Conservation (phyloP, 106 monocot species). For the Gastrodia elata region DNA sequence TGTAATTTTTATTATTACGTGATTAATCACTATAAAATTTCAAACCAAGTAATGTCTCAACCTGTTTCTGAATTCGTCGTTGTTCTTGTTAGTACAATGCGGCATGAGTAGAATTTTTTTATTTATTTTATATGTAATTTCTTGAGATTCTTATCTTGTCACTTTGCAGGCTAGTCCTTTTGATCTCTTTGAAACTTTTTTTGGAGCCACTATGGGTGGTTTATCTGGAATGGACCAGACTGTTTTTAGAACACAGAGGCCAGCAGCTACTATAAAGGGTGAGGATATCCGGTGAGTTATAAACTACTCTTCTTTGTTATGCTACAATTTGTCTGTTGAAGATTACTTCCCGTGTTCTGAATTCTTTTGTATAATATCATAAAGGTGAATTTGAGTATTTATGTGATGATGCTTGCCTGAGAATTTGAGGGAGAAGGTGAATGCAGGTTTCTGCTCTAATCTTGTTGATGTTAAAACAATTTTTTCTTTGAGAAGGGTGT, state of each 20-base stretch:
- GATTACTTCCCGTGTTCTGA: neutral
- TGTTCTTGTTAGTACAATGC: neutral
- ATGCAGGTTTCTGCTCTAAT: neutral
- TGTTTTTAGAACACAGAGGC: constrained; percentile 55
- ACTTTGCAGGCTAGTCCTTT: constrained; percentile 83
- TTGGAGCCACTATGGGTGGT: constrained; percentile 83
- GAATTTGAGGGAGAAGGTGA: neutral
- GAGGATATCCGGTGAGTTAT: constrained; percentile 85
- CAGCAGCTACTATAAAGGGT: constrained; percentile 57
- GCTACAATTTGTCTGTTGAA: neutral
- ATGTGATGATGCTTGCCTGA: neutral
- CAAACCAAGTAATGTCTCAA: neutral
- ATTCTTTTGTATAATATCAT: neutral
- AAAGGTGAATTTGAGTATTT: neutral
- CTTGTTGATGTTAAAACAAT: too few relatives aligned
- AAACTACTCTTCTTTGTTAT: neutral
- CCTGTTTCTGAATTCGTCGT: neutral
- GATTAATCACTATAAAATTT: neutral
- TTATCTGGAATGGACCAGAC: constrained; percentile 84
- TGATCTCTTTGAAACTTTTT: constrained; percentile 95
- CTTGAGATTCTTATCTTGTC: neutral
- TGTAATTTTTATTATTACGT: neutral
- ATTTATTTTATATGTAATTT: constrained; percentile 4
- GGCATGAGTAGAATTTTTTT: neutral
- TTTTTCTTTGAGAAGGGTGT: neutral